A percentile compares a stretch with the other conserved stretches of the same genome.
phyloP scores from a whole-genome alignment of 179 eudicot species.

The Silene vulgaris region DNA sequence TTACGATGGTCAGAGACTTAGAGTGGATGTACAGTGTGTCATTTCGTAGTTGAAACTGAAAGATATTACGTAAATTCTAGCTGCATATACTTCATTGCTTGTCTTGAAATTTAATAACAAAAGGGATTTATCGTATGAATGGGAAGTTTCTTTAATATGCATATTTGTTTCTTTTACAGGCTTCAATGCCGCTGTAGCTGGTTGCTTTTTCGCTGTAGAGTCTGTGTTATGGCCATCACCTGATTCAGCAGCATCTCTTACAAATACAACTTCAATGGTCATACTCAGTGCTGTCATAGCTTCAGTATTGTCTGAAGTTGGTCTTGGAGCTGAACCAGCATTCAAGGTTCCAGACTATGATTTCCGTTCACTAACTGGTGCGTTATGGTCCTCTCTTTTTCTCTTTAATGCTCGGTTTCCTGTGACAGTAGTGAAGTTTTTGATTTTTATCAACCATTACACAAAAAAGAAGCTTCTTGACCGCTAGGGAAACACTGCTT shows the following conservation, averaged over 20 bases:
- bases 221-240: slow-evolving; percentile 95
- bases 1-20: too few relatives aligned
- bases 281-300: slow-evolving; percentile 95
- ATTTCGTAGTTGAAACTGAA: not conserved
- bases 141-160: not conserved
- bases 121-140: not conserved
- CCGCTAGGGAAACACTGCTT: not conserved
- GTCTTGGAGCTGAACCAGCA: slow-evolving; percentile 95
- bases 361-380: slow-evolving; percentile 92
- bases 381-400: not conserved
- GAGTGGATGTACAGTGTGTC: too few relatives aligned
- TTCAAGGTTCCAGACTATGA: slow-evolving; percentile 88
- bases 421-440: not conserved
- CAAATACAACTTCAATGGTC: slow-evolving; percentile 96
- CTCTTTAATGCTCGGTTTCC: not conserved
- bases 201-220: slow-evolving; percentile 94
- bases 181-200: slow-evolving; percentile 94
- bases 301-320: slow-evolving; percentile 85
- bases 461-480: not conserved
- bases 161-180: slow-evolving; percentile 37
- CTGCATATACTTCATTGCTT: slow-evolving; percentile 4
- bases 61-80: not conserved
- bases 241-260: slow-evolving; percentile 67
- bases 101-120: not conserved
- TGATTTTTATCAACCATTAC: not conserved